phyloP scores from a whole-genome alignment of 2,329 filamentous ascomycete genomes.

The Chaetomium globosum region DNA sequence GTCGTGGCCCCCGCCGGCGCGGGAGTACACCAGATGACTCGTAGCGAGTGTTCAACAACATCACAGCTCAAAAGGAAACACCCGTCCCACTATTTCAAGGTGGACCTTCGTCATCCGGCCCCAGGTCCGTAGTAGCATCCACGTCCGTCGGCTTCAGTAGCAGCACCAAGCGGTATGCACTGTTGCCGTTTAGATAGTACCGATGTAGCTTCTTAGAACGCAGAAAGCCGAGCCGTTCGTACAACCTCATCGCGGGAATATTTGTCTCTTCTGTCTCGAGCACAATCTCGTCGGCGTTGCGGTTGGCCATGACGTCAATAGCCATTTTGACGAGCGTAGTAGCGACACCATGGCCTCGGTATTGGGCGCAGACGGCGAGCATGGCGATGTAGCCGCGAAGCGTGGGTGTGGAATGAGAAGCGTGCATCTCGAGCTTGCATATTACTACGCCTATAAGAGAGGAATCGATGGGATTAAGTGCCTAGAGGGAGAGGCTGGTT shows the following conservation, averaged over 20 bases:
- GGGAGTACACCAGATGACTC: not conserved
- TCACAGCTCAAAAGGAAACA: not conserved
- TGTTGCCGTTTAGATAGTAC: conserved; percentile 96
- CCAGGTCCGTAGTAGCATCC: conserved; percentile 44
- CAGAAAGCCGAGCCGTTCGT: conserved; percentile 89
- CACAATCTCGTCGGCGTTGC: conserved; percentile 88
- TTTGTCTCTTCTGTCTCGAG: conserved; percentile 97
- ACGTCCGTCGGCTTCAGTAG: conserved; percentile 64
- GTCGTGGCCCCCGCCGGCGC: not conserved
- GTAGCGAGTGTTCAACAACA: not conserved
- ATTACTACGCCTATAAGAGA: conserved; percentile 86
- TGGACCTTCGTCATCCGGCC: conserved; percentile 40
- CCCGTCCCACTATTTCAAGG: not conserved
- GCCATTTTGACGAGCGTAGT: conserved; percentile 86
- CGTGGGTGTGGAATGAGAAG: conserved; percentile 72
- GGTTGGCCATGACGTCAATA: conserved; percentile 84
- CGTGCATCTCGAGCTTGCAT: conserved; percentile 89
- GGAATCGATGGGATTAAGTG: conserved; percentile 60
- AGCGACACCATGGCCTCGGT: conserved; percentile 83
- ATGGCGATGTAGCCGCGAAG: conserved; percentile 96
- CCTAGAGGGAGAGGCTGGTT: conserved; percentile 45
- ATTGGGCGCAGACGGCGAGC: conserved; percentile 83
- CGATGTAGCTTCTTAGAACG: conserved; percentile 89
- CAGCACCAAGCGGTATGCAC: conserved; percentile 84
- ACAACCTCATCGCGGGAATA: conserved; percentile 83